A percentile compares a stretch with the other conserved stretches of the same genome.
These are phyloP conservation scores for Saccharomyces hybrid DNA, from an alignment of 1,139 yeast species.

Conservation along the genomic window DNA sequence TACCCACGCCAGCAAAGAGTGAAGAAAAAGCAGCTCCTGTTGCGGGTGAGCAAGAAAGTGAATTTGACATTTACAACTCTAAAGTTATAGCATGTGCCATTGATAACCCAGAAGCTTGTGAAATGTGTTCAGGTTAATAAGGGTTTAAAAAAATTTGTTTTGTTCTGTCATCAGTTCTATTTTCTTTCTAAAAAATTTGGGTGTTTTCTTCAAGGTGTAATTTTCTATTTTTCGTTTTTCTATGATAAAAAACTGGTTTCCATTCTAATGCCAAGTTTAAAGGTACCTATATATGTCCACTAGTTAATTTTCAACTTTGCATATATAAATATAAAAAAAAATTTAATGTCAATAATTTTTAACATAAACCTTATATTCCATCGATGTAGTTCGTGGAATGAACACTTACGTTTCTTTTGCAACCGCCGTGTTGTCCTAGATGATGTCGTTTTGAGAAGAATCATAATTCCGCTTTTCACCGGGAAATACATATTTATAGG, in stretches of 20 bases:
- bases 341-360: no score
- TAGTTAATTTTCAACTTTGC: neutral
- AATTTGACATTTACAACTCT: slow-evolving; percentile 75
- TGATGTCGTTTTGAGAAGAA: no score
- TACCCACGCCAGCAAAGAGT: slow-evolving; percentile 21
- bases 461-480: no score
- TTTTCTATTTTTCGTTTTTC: neutral
- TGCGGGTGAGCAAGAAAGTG: slow-evolving; percentile 24
- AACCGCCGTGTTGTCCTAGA: no score
- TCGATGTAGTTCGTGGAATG: no score
- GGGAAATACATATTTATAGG: neutral
- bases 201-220: neutral
- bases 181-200: neutral
- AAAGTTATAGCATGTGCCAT: slow-evolving; percentile 95
- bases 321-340: neutral
- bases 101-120: slow-evolving; percentile 93
- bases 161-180: neutral
- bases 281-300: neutral
- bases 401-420: no score
- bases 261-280: neutral
- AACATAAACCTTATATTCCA: no score
- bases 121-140: slow-evolving; percentile 92
- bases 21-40: slow-evolving; percentile 16
- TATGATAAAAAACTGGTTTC: neutral
- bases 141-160: neutral